Evolutionary conservation across 805 yeast genomes (phyloP).

Genomic region (Ogataea neopini): DNA sequence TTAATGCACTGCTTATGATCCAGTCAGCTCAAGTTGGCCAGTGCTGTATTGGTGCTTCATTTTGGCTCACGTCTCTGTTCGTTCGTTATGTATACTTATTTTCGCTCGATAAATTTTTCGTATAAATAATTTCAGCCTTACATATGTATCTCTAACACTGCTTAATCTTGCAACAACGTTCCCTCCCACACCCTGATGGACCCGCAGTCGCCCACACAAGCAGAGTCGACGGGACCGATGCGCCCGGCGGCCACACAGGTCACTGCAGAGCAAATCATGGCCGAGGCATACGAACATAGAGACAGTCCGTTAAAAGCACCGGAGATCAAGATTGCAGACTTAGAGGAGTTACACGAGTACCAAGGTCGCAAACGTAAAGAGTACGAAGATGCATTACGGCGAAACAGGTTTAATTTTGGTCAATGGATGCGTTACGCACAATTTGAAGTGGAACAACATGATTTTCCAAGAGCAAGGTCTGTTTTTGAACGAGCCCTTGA

Average conservation of each 20-base stretch:
- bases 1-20: no score
- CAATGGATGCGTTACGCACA: slow-evolving; percentile 93
- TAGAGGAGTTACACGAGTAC: slow-evolving; percentile 75
- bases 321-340: slow-evolving; percentile 58
- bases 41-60: no score
- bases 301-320: slow-evolving; percentile 42
- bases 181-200: not conserved
- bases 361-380: slow-evolving; percentile 79
- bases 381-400: slow-evolving; percentile 82
- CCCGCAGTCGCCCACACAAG: not conserved
- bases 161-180: no score
- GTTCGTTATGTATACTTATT: no score
- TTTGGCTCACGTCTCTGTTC: no score
- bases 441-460: slow-evolving; percentile 82
- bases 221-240: not conserved
- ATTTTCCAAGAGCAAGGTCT: slow-evolving; percentile 77
- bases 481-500: slow-evolving; percentile 84
- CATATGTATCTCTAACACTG: no score
- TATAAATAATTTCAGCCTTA: no score
- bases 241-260: slow-evolving; percentile 54
- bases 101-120: no score
- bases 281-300: slow-evolving; percentile 57
- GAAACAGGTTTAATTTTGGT: slow-evolving; percentile 76
- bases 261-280: slow-evolving; percentile 62
- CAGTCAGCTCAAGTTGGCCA: no score